Evolutionary conservation across 495 filamentous ascomycete species (phyloP), one percentile per base, ranked within the genome.

Genomic region (Penicillium daleae): DNA sequence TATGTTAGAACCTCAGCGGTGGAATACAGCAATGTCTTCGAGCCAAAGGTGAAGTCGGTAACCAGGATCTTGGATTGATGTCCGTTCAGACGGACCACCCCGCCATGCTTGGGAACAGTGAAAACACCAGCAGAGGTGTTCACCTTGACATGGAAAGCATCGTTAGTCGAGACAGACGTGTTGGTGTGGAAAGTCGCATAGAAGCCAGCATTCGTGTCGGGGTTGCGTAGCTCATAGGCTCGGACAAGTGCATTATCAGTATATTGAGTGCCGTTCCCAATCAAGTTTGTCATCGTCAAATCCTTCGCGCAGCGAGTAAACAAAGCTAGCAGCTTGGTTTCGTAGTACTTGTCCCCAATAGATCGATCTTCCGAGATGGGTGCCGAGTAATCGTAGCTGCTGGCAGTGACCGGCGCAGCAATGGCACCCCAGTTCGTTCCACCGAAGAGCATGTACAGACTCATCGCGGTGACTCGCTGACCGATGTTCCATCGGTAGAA

Each of bases 301-400:
- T 87, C 85, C 37, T 71, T 69, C 13, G 85, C 81, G 50, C 79
- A 77, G 12, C 84, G 76, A 1, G 81, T 82, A 51, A 89, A 87
- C 65, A 86, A 62, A 1, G 79, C 80, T 21, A 88, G 65, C 42
- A 85, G 72, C 60, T 89, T 89, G 8, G 83, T 87, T 69, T 88
- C 85, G 56, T 82, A 78, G 63, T 83, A 87, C 62, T 89, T 89
- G 48, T 75, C 75, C 2, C 81, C 76, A 29, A 89, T 84, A 10
- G 72, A 71, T n/a, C 86, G 79, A 58, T 82, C 81, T 57, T 88
- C 86, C 3, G 80, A 80, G 40, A 87, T 85, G 3, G 86, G 85
- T 2, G 84, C 78, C 3, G 82, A 84, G 67, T 89, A 87, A 64
- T 87, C 85, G 57, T 87, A 87, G 33, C 82, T 84, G n/a, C 75